Evolutionary conservation across 2,329 filamentous ascomycete species (phyloP).

Genomic region (Claviceps sp.): DNA sequence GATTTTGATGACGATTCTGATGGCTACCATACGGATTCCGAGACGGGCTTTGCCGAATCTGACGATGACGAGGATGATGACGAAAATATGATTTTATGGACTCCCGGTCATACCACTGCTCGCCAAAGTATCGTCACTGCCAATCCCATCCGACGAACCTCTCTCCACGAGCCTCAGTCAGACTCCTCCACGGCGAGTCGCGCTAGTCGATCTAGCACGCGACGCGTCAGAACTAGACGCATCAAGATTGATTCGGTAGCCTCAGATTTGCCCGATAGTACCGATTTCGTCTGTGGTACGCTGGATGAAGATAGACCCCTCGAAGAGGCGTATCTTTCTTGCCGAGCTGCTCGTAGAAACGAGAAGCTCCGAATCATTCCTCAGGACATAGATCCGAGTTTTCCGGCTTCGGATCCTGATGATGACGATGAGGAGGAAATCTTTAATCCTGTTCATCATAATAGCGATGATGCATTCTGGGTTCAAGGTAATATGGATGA

Average conservation of each 20-base stretch:
- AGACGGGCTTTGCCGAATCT: constrained; percentile 54
- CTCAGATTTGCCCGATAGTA: constrained; percentile 86
- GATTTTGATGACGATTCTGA: constrained; percentile 44
- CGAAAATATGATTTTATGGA: constrained; percentile 46
- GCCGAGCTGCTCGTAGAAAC: constrained; percentile 65
- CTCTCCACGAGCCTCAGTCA: constrained; percentile 37
- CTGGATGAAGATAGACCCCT: constrained; percentile 87
- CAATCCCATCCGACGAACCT: constrained; percentile 18
- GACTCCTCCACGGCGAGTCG: constrained; percentile 46
- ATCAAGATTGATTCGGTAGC: constrained; percentile 32
- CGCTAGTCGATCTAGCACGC: constrained; percentile 14
- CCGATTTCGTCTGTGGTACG: constrained; percentile 97
- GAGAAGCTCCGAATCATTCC: constrained; percentile 72
- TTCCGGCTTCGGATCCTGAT: constrained; percentile 87
- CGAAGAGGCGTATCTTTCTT: constrained; percentile 86
- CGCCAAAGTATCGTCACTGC: constrained; percentile 23
- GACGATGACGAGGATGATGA: constrained; percentile 57
- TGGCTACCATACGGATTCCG: constrained; percentile 64
- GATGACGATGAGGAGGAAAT: constrained; percentile 65
- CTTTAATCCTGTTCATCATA: constrained; percentile 41
- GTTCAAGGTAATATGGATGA: constrained; percentile 61
- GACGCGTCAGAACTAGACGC: constrained; percentile 12
- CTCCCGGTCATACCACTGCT: constrained; percentile 28
- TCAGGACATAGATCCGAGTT: constrained; percentile 97
- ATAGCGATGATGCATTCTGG: constrained; percentile 57